Evolutionary conservation across 345 rosid species (phyloP).

Genomic region (Nasturtium officinale): DNA sequence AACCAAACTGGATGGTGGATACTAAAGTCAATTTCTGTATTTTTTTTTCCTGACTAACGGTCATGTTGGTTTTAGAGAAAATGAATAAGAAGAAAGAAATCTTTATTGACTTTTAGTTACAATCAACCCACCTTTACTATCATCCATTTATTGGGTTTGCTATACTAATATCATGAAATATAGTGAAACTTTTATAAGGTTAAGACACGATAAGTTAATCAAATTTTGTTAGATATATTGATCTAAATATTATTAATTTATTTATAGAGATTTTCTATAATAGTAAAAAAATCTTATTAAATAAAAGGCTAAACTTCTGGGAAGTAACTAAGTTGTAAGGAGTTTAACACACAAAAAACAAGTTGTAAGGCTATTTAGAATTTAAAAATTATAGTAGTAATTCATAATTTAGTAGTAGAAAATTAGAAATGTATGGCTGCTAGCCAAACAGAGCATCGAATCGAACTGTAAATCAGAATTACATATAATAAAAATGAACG

Average conservation of each 20-base stretch:
- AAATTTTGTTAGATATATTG: too few species aligned
- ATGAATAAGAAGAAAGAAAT: too few species aligned
- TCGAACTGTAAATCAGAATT: background rate
- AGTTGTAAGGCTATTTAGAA: background rate
- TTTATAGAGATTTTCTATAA: too few species aligned
- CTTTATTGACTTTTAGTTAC: too few species aligned
- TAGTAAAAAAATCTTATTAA: too few species aligned
- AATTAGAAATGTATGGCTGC: background rate
- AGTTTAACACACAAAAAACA: background rate
- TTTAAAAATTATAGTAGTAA: background rate
- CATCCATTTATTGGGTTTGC: too few species aligned
- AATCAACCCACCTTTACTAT: too few species aligned
- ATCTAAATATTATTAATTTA: too few species aligned
- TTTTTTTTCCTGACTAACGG: background rate
- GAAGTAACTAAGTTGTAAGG: background rate
- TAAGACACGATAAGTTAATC: too few species aligned
- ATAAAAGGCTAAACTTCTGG: background rate
- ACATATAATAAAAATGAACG: too few species aligned
- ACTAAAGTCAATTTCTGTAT: background rate
- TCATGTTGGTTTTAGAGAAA: background rate
- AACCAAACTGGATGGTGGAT: background rate
- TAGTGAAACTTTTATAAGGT: too few species aligned
- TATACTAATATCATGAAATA: too few species aligned
- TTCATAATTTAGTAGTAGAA: background rate
- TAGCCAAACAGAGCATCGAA: background rate